phyloP scores from a whole-genome alignment of 129 eudicot genomes.

The Flaveria robusta region DNA sequence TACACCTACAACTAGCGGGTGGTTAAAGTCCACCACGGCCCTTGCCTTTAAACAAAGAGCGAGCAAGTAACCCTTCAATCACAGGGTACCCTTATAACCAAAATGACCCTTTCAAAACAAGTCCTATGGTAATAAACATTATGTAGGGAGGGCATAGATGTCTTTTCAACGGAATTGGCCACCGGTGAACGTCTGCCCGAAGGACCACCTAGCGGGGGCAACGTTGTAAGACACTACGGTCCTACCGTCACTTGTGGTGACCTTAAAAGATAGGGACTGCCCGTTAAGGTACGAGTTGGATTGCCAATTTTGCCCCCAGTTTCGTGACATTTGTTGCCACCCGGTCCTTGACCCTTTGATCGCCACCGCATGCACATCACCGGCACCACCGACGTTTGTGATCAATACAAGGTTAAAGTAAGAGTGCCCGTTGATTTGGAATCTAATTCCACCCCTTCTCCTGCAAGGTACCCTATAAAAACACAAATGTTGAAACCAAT shows the following conservation, averaged over 20 bases:
- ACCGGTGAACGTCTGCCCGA: slow-evolving; percentile 79
- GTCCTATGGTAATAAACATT: slow-evolving; percentile 31
- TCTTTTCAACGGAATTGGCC: slow-evolving; percentile 54
- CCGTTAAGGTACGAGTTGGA: slow-evolving; percentile 77
- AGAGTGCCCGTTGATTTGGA: slow-evolving; percentile 83
- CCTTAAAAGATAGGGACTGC: slow-evolving; percentile 76
- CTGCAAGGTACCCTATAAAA: slow-evolving; percentile 76
- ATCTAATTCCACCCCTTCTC: slow-evolving; percentile 88
- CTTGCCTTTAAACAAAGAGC: slow-evolving; percentile 30
- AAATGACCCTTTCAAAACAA: slow-evolving; percentile 45
- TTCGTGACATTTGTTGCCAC: slow-evolving; percentile 87
- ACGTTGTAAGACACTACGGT: slow-evolving; percentile 68
- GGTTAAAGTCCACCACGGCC: slow-evolving; percentile 70
- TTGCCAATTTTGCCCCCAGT: slow-evolving; percentile 99
- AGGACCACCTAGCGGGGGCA: slow-evolving; percentile 83
- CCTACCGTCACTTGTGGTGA: slow-evolving; percentile 81
- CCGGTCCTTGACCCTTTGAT: slow-evolving; percentile 82
- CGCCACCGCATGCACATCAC: slow-evolving; percentile 72
- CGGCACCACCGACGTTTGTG: slow-evolving; percentile 85
- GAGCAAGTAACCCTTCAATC: slow-evolving; percentile 11
- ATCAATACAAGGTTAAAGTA: slow-evolving; percentile 80
- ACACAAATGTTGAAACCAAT: background rate
- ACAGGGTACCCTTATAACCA: slow-evolving; percentile 33
- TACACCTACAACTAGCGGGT: slow-evolving; percentile 54
- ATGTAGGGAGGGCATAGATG: slow-evolving; percentile 10